Conservation (phyloP, 345 rosid genomes). For the Eucalyptus victrix region DNA sequence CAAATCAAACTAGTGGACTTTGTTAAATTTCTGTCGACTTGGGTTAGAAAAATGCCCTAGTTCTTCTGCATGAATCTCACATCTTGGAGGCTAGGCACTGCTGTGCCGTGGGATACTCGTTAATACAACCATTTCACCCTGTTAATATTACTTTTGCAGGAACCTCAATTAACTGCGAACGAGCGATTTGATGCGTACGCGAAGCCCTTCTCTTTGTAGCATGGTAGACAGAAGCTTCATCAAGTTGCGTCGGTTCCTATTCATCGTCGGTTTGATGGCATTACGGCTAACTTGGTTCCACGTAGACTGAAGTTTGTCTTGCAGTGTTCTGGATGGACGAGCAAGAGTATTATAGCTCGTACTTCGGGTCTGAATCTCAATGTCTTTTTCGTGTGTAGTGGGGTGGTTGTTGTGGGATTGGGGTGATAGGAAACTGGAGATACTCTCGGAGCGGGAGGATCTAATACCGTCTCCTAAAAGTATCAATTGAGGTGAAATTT, state of each 20-base stretch:
- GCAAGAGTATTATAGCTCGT: background rate
- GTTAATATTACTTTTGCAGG: constrained; percentile 33
- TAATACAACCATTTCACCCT: background rate
- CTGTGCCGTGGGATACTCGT: background rate
- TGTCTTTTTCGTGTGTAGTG: background rate
- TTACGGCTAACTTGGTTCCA: background rate
- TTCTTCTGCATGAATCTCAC: background rate
- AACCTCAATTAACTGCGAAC: constrained; percentile 67
- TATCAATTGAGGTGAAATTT: background rate
- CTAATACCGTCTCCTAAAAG: background rate
- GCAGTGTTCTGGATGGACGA: background rate
- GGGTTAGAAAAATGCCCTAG: background rate
- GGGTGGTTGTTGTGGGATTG: background rate
- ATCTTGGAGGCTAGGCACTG: background rate
- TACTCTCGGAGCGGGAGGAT: background rate
- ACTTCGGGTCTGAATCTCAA: background rate
- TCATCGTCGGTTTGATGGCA: background rate
- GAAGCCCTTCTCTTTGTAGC: constrained; percentile 51
- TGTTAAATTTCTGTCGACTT: background rate
- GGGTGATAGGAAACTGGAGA: background rate
- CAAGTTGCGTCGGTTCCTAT: background rate
- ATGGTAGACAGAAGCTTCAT: background rate
- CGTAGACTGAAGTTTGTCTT: background rate
- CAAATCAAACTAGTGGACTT: background rate
- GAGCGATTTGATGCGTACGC: constrained; percentile 50